Evolutionary conservation across 352 stramenopile species (phyloP), one percentile per base, ranked within the genome.

Genomic region (Chloridella minuta): DNA sequence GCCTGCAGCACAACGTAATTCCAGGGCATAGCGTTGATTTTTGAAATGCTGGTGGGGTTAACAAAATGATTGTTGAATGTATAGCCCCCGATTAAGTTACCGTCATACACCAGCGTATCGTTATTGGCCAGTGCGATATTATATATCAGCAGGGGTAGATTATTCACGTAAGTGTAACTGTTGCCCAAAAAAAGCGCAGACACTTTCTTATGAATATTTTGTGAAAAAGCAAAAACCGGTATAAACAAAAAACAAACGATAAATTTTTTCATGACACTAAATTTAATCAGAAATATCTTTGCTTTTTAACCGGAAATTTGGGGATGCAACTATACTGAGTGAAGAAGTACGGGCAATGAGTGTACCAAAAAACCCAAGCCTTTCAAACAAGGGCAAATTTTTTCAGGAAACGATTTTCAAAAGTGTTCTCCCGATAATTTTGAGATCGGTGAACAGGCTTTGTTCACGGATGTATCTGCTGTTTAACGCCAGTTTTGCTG

Each of bases 331-430:
- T n/a, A n/a, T n/a, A n/a, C n/a, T n/a, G n/a, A n/a, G n/a, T n/a
- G n/a, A n/a, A n/a, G n/a, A n/a, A n/a, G n/a, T n/a, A n/a, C n/a
- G n/a, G n/a, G n/a, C n/a, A n/a, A n/a, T n/a, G n/a, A n/a, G n/a
- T n/a, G n/a, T n/a, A n/a, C n/a, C n/a, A n/a, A n/a, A n/a, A n/a
- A n/a, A n/a, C n/a, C n/a, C n/a, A n/a, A n/a, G n/a, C n/a, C n/a
- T n/a, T n/a, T n/a, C n/a, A n/a, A n/a, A n/a, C n/a, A n/a, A n/a
- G n/a, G n/a, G n/a, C n/a, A n/a, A n/a, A n/a, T n/a, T n/a, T n/a
- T n/a, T n/a, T n/a, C n/a, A n/a, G n/a, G 40, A 66, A 66, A 66
- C n/a, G n/a, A 66, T 66, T 66, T 66, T 66, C n/a, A 66, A n/a
- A 18, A 66, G n/a, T 10, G 40, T 66, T 66, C n/a, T 66, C 40